phyloP scores from a whole-genome alignment of 2,329 filamentous ascomycete genomes.

The Rhynchosporium secalis region DNA sequence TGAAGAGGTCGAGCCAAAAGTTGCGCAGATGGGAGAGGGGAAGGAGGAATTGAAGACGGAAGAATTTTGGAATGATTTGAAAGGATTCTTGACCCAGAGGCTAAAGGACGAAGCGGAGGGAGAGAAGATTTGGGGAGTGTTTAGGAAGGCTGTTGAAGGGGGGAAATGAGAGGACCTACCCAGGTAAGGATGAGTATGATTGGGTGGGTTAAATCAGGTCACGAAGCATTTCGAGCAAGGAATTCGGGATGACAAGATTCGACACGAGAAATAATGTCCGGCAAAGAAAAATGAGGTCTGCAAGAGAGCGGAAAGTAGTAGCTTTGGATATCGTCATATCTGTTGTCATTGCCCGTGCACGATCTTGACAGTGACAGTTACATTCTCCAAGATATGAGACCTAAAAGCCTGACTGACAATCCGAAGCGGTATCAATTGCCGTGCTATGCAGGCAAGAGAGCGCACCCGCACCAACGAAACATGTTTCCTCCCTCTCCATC shows the following conservation, averaged over 20 bases:
- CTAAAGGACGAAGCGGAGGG: constrained; percentile 70
- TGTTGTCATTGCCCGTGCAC: constrained; percentile 19
- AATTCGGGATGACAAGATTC: constrained; percentile 26
- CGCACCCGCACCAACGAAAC: constrained; percentile 36
- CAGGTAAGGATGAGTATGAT: no score
- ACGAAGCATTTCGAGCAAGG: constrained; percentile 26
- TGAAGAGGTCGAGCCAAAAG: constrained; percentile 40
- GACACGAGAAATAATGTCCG: constrained; percentile 13
- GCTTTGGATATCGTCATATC: constrained; percentile 34
- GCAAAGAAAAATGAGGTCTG: constrained; percentile 4
- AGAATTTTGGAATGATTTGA: constrained; percentile 85
- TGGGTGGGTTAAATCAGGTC: neutral
- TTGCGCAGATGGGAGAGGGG: constrained; percentile 56
- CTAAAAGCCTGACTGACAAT: constrained; percentile 19
- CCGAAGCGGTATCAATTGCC: constrained; percentile 22
- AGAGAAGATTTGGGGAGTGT: constrained; percentile 63
- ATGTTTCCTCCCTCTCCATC: constrained; percentile 18
- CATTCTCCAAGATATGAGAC: constrained; percentile 15
- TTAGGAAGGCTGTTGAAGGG: constrained; percentile 59
- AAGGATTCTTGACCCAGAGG: constrained; percentile 76
- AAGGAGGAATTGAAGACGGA: constrained; percentile 64
- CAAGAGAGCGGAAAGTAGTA: constrained; percentile 22
- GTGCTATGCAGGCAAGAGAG: constrained; percentile 35
- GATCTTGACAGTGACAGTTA: constrained; percentile 13
- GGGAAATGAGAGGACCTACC: constrained; percentile 13